phyloP scores from a whole-genome alignment of 2,329 filamentous ascomycete species.

The Pseudogymnoascus destructans region DNA sequence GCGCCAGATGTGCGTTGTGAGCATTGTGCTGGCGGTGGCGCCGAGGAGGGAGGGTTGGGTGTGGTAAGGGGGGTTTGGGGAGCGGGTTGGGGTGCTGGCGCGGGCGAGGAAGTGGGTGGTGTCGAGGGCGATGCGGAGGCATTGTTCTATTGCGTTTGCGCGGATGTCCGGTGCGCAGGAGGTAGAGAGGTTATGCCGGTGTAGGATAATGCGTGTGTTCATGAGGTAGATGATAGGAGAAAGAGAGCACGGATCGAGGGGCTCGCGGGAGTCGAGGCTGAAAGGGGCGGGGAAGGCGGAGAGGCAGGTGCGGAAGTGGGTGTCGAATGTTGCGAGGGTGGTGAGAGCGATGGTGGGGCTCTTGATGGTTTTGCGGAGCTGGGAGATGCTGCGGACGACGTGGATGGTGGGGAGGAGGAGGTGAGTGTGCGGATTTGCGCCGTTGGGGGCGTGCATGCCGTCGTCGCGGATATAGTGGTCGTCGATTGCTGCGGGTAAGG shows the following conservation, averaged over 20 bases:
- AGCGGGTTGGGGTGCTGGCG: conserved; percentile 35
- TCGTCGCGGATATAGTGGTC: conserved; percentile 60
- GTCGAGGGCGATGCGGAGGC: conserved; percentile 60
- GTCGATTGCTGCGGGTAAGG: conserved; percentile 65
- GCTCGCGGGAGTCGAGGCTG: conserved; percentile 50
- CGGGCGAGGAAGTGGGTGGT: conserved; percentile 66
- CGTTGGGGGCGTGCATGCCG: conserved; percentile 39
- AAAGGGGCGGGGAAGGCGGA: conserved; percentile 63
- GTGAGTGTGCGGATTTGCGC: conserved; percentile 45
- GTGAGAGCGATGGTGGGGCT: conserved; percentile 51
- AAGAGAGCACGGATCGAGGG: conserved; percentile 61
- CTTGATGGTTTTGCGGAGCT: conserved; percentile 57
- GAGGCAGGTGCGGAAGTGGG: conserved; percentile 64
- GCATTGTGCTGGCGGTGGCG: conserved; percentile 47
- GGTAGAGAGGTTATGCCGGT: conserved; percentile 77
- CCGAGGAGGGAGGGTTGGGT: conserved; percentile 25
- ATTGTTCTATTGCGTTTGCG: conserved; percentile 61
- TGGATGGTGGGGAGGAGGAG: conserved; percentile 69
- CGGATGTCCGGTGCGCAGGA: conserved; percentile 53
- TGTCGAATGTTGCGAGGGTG: conserved; percentile 66
- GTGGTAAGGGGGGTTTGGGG: conserved; percentile 15
- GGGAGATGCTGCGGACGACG: conserved; percentile 64
- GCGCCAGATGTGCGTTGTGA: conserved; percentile 78
- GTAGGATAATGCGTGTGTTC: conserved; percentile 69
- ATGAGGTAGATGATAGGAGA: conserved; percentile 67